Evolutionary conservation across 2,329 filamentous ascomycete species (phyloP), one percentile per base, ranked within the genome.

Genomic region (Fusarium nematophilum): DNA sequence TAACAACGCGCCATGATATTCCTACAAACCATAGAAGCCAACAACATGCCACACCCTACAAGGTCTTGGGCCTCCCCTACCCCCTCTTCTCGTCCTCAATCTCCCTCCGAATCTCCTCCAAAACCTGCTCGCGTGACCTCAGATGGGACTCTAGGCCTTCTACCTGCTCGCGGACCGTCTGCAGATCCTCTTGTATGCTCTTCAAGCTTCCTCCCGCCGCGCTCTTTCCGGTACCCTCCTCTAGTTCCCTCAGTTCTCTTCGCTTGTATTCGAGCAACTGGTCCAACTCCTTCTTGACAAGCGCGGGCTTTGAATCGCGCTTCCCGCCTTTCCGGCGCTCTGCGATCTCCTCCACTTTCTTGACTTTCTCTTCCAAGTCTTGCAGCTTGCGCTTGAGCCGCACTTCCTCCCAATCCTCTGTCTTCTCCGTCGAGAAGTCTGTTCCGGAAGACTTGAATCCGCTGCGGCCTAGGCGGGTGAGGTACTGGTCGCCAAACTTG

Each of bases 331-430:
- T 83, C 53, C 86, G 82, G 57, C 85, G 84, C 68, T 90, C 86
- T 0, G 89, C 88, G 36, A 88, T 86, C 53, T 87, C 84, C 77
- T 96, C 93, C 2, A 97, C 90, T 54, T 90, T 89, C 29, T 89
- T 87, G 59, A 97, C 90, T 81, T 96, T 96, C 52, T 90, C 85
- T 69, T 99, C 93, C 23, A 99, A 81, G 68, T 98, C 94, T 18
- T 87, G 84, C 26, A 99, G 85, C 76, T 98, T 93, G 73, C 95
- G 93, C 83, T 96, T 94, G 64, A 99, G 83, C 48, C 93, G 86
- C 37, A 98, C 95, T 76, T 98, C 95, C 76, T 99, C 95, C 93
- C 95, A 98, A 73, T 99, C 95, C 70, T 96, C 94, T 57, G 90
- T 91, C 73, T 93, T 91, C 61, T 91, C 90, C 30, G 85, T 83